Evolutionary conservation across 306 rosid genomes (phyloP), one percentile per base, ranked within the genome.

Genomic region (Sicyos edulis): DNA sequence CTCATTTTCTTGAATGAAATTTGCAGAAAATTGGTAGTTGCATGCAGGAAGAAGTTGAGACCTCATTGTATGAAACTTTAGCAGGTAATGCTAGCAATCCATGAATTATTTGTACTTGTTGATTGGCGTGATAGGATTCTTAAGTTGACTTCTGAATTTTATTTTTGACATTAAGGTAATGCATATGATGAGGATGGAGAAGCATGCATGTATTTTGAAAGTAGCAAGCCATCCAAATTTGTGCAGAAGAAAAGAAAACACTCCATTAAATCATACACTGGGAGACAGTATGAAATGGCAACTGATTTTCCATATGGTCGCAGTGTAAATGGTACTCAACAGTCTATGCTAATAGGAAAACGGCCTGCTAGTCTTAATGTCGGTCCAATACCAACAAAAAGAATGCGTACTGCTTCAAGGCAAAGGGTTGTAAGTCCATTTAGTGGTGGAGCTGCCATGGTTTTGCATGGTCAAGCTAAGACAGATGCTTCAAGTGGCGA

Each of bases 401-500:
- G 96, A 50, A 60, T 80, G 81, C 99, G 99, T 52, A 95, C 97
- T 71, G 96, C 96, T 56, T 57, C 92, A 65, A 85, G 99, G 80
- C 99, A 91, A 77, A 91, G 99, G 85, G 86, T 89, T 78, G 68
- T 80, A 54, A 86, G 91, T 88, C 96, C 96, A 76, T 88, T 84
- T 76, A 52, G 89, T 73, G 78, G 69, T 64, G 78, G 87, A 71
- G 81, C 80, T 81, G 53, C 83, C 74, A 92, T 87, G 79, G 78
- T 80, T 72, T 44, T 74, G 54, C 92, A 87, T 76, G 80, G 86
- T 82, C 96, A 80, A 81, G 82, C 81, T 67, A 95, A 86, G 86
- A 83, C 92, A 56, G 99, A 95, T 78, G 99, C 96, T 85, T 95
- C 97, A 17, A 95, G 99, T 72, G 99, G 99, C 49, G 99, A 95